Evolutionary conservation across 495 filamentous ascomycete species (phyloP), one percentile per base, ranked within the genome.

Genomic region (Xylaria venustula): DNA sequence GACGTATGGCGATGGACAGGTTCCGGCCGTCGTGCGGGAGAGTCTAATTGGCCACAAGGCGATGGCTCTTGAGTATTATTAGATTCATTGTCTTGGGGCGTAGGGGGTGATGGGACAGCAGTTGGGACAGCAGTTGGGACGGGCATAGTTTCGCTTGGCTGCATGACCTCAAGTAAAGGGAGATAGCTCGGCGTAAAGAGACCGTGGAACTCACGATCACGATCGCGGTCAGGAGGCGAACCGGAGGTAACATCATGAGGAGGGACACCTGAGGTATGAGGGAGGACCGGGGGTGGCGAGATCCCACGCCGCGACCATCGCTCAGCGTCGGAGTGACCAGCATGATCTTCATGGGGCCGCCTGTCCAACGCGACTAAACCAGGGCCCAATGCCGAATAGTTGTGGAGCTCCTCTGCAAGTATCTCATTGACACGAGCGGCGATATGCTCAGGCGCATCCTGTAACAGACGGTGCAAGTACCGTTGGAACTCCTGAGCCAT

Each of bases 121-220:
- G 25, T 34, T 54, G 56, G 26, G 44, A 19, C 63, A 62, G 52
- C n/a, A n/a, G n/a, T n/a, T n/a, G 30, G 30, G 30, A 11, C 5
- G 30, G 5, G 55, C 20, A 20, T 53, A 15, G 67, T 66, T 5
- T 40, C 62, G 46, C 46, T 58, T 55, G 73, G 76, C 42, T 75
- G 68, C 30, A 66, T 68, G 52, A 74, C 73, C 60, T 83, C 83
- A 40, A 87, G 81, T 40, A 86, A 71, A 47, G 83, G 83, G 34
- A 87, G 75, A 64, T 83, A 87, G 52, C 70, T 78, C 20, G 84
- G 85, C 14, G 83, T 87, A 65, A 87, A 86, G 19, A 86, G 62
- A 36, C 83, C 84, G 36, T 82, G 80, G 60, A 87, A 83, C 59
- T 86, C 83, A 57, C 74, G 72, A 62, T 86, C 83, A 32, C 74